Percentiles rank a stretch among this genome's conserved stretches.
Evolutionary conservation across 208 protist species (phyloP).

Genomic region (Leishmania braziliensis): DNA sequence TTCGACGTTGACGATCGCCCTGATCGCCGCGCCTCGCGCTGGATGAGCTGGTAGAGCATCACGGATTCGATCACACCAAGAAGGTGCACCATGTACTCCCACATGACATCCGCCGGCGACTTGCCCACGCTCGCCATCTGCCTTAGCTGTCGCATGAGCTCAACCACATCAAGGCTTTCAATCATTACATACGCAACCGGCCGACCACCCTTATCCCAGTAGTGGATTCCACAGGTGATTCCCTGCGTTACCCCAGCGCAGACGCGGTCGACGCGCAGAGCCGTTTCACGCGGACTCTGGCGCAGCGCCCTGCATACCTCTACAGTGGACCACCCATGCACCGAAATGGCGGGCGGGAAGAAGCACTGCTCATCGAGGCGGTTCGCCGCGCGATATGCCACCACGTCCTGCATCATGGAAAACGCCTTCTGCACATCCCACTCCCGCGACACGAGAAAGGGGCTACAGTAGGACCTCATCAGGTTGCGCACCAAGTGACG

Average conservation of each 20-base stretch:
- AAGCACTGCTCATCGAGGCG: constrained; percentile 41
- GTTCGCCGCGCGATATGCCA: constrained; percentile 37
- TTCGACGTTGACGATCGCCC: too few relatives aligned
- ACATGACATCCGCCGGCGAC: constrained; percentile 36
- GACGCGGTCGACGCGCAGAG: constrained; percentile 35
- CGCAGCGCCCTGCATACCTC: constrained; percentile 11
- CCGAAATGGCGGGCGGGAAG: constrained; percentile 46
- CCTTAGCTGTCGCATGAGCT: constrained; percentile 35
- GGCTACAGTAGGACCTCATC: constrained; percentile 41
- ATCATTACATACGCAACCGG: constrained; percentile 60
- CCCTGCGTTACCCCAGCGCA: constrained; percentile 24
- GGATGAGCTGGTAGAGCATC: constrained; percentile 38
- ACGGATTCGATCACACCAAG: constrained; percentile 44
- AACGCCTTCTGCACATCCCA: constrained; percentile 68
- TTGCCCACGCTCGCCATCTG: constrained; percentile 37
- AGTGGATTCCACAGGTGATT: constrained; percentile 50
- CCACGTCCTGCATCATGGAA: constrained; percentile 41
- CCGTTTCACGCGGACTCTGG: not conserved
- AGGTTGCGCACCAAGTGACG: constrained; percentile 11
- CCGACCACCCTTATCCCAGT: constrained; percentile 66
- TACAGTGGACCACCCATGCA: constrained; percentile 44
- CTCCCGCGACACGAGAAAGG: constrained; percentile 46
- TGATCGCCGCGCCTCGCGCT: constrained; percentile 19
- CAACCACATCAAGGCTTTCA: constrained; percentile 21
- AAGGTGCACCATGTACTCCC: constrained; percentile 45